Conservation (phyloP, 768 basidiomycete genomes). For the Lentinula aciculospora region DNA sequence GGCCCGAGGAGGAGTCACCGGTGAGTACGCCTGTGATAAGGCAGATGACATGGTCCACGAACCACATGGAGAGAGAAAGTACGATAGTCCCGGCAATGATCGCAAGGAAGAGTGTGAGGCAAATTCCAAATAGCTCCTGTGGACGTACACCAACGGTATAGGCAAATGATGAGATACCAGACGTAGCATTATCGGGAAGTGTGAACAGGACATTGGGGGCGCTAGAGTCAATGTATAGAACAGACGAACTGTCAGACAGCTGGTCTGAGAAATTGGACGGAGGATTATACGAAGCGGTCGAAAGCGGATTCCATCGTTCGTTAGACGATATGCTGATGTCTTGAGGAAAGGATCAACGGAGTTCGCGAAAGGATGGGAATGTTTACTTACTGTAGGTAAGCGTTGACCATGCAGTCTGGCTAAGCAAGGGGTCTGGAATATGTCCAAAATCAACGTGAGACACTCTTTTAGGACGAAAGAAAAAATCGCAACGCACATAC, state of each 20-base stretch:
- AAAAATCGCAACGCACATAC: conserved; percentile 53
- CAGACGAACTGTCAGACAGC: conserved; percentile 61
- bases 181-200: conserved; percentile 52
- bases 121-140: conserved; percentile 76
- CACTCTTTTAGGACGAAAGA: not conserved
- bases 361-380: not conserved
- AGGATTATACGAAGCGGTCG: conserved; percentile 51
- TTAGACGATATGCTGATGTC: conserved; percentile 69
- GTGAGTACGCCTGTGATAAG: conserved; percentile 21
- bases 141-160: conserved; percentile 79
- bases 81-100: conserved; percentile 70
- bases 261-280: conserved; percentile 72
- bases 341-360: conserved; percentile 21
- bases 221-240: conserved; percentile 68
- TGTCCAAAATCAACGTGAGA: not conserved
- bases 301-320: conserved; percentile 66
- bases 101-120: conserved; percentile 76
- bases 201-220: conserved; percentile 72
- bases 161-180: conserved; percentile 81
- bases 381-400: conserved; percentile 58
- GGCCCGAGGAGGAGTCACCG: conserved; percentile 2
- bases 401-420: conserved; percentile 86
- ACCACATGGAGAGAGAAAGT: conserved; percentile 68
- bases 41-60: conserved; percentile 52
- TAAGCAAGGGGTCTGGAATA: conserved; percentile 76